phyloP scores from a whole-genome alignment of 2,329 filamentous ascomycete species.

The Simplicillium sp. region DNA sequence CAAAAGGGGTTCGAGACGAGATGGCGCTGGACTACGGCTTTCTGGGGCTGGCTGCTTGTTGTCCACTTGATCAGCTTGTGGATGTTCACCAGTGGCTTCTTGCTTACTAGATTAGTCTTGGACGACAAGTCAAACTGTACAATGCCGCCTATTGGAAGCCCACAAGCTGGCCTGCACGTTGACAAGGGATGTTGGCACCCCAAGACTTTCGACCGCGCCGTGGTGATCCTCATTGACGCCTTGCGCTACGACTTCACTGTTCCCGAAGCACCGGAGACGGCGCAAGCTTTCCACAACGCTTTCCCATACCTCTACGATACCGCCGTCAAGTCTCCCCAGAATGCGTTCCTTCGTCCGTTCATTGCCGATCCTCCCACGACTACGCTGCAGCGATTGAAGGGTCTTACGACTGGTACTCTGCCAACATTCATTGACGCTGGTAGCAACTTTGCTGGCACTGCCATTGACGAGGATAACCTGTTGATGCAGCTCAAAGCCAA shows the following conservation, averaged over 20 bases:
- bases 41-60: slow-evolving; percentile 61
- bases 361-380: slow-evolving; percentile 95
- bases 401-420: slow-evolving; percentile 86
- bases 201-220: slow-evolving; percentile 83
- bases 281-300: slow-evolving; percentile 67
- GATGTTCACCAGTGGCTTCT: slow-evolving; percentile 90
- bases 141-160: slow-evolving; percentile 53
- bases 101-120: slow-evolving; percentile 76
- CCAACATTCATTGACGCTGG: slow-evolving; percentile 92
- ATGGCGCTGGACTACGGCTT: slow-evolving; percentile 51
- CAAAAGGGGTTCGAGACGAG: slow-evolving; percentile 41
- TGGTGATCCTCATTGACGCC: slow-evolving; percentile 86
- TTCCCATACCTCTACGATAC: slow-evolving; percentile 82
- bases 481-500: slow-evolving; percentile 56
- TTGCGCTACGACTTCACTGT: slow-evolving; percentile 95
- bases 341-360: slow-evolving; percentile 87
- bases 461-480: slow-evolving; percentile 86
- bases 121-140: slow-evolving; percentile 66
- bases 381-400: slow-evolving; percentile 86
- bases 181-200: slow-evolving; percentile 88
- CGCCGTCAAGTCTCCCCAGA: slow-evolving; percentile 60
- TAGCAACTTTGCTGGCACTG: slow-evolving; percentile 89
- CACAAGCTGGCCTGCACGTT: slow-evolving; percentile 27
- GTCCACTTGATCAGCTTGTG: slow-evolving; percentile 76
- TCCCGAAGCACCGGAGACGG: slow-evolving; percentile 41